Evolutionary conservation across 108 stramenopile species (phyloP).

Genomic region (Pseudonitzschia multiseries): DNA sequence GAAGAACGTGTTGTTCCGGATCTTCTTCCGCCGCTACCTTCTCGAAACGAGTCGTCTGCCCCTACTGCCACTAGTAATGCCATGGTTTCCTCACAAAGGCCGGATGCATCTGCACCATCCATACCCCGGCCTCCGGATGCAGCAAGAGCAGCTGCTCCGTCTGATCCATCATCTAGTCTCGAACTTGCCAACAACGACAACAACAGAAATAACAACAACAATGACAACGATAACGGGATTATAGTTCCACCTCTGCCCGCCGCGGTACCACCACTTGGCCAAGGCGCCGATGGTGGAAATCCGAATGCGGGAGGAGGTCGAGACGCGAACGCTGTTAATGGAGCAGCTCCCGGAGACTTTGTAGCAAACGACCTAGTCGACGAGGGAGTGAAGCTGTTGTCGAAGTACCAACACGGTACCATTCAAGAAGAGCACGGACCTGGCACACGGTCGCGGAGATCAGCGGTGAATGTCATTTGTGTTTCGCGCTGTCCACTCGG

Average conservation of each 20-base stretch:
- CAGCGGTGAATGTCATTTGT: constrained; percentile 81
- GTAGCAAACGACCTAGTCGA: constrained; percentile 69
- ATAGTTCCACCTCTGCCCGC: constrained; percentile 46
- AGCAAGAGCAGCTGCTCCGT: constrained; percentile 13
- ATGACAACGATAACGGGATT: constrained; percentile 7
- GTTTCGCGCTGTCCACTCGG: constrained; percentile 84
- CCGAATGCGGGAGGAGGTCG: constrained; percentile 6
- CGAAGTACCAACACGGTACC: constrained; percentile 74
- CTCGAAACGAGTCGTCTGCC: background rate
- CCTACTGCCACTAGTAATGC: background rate
- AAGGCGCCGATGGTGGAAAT: constrained; percentile 12
- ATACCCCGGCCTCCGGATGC: constrained; percentile 13
- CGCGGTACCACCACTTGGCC: constrained; percentile 39
- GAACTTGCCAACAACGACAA: background rate
- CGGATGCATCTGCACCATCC: constrained; percentile 13
- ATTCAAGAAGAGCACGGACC: constrained; percentile 46
- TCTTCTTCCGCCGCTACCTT: constrained; percentile 15
- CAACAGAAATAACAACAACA: background rate
- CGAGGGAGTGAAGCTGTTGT: constrained; percentile 68
- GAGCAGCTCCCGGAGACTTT: constrained; percentile 56
- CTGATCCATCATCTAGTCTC: constrained; percentile 2
- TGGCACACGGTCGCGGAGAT: constrained; percentile 57
- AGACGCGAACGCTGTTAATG: background rate
- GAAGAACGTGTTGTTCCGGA: background rate
- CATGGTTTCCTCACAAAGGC: background rate